Conservation (phyloP, 2,329 filamentous ascomycete genomes). For the Parasarocladium wereldwijsianum region DNA sequence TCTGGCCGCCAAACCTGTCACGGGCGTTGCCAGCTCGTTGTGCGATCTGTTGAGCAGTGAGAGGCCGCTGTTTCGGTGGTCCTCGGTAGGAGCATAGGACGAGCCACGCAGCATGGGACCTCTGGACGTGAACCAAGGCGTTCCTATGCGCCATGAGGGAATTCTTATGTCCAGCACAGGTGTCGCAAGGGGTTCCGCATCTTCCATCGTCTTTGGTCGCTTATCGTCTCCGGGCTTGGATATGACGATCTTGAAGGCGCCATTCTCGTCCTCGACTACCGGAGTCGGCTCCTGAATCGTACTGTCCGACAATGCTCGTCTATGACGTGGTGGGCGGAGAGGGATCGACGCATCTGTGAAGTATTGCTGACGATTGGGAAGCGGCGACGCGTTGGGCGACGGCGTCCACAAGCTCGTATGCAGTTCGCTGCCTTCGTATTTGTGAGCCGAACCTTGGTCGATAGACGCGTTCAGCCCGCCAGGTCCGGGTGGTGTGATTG, state of each 20-base stretch:
- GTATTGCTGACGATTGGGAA: constrained; percentile 17
- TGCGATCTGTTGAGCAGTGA: constrained; percentile 29
- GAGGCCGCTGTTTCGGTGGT: constrained; percentile 46
- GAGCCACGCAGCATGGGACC: constrained; percentile 69
- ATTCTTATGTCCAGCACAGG: constrained; percentile 61
- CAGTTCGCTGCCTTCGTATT: constrained; percentile 11
- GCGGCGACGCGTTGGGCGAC: constrained; percentile 22
- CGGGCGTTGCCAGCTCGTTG: constrained; percentile 15
- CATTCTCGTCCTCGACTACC: constrained; percentile 40
- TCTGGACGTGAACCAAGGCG: constrained; percentile 61
- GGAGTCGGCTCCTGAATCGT: constrained; percentile 51
- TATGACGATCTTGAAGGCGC: constrained; percentile 68
- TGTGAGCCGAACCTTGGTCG: constrained; percentile 12
- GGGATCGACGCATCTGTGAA: constrained; percentile 14
- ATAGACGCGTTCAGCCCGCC: constrained; percentile 36
- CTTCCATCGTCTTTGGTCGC: constrained; percentile 49
- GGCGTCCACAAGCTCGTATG: constrained; percentile 26
- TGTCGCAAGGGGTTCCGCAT: constrained; percentile 25
- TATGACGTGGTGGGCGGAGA: constrained; percentile 22
- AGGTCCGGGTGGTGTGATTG: constrained; percentile 44
- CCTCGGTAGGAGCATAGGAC: constrained; percentile 64
- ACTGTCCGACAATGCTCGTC: constrained; percentile 62
- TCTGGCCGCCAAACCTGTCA: constrained; percentile 14
- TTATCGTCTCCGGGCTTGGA: constrained; percentile 49
- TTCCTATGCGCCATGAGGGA: constrained; percentile 71